Evolutionary conservation across 2,329 filamentous ascomycete genomes (phyloP).

Genomic region (Pestalotiopsis sp.): DNA sequence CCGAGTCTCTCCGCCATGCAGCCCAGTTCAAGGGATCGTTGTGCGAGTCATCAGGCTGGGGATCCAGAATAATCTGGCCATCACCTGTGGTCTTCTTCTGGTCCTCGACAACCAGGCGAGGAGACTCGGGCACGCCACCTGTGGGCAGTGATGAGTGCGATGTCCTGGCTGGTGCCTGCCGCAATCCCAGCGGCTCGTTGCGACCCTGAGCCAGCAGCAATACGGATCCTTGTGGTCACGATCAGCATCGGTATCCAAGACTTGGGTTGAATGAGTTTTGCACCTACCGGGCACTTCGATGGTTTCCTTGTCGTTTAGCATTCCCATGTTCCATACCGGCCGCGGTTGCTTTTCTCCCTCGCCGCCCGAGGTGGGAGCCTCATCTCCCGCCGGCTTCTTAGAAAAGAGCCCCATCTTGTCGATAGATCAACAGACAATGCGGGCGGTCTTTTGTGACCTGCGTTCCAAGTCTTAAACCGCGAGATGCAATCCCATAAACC

Average conservation of each 20-base stretch:
- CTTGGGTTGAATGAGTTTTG: background rate
- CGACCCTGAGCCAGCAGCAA: conserved; percentile 54
- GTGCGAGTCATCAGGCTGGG: conserved; percentile 84
- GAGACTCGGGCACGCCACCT: conserved; percentile 37
- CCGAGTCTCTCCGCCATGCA: conserved; percentile 74
- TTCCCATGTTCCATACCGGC: conserved; percentile 65
- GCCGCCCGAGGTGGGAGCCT: conserved; percentile 2
- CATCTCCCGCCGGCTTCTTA: conserved; percentile 12
- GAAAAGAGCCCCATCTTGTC: conserved; percentile 15
- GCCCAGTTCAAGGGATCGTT: conserved; percentile 97
- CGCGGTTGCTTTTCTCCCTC: conserved; percentile 17
- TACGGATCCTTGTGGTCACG: conserved; percentile 50
- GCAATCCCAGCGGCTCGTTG: conserved; percentile 60
- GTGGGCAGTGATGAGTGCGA: conserved; percentile 58
- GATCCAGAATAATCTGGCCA: conserved; percentile 82
- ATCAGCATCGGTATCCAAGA: conserved; percentile 9
- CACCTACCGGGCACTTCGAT: conserved; percentile 81
- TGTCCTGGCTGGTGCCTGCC: conserved; percentile 55
- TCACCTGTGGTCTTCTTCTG: conserved; percentile 75
- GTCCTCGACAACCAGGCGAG: conserved; percentile 29
- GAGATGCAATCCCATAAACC: background rate
- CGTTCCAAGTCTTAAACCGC: background rate
- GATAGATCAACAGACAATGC: no score
- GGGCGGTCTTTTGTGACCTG: background rate
- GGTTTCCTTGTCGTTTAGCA: conserved; percentile 77